Conservation (phyloP, 441 rosid genomes). For the Gossypium trilobum region DNA sequence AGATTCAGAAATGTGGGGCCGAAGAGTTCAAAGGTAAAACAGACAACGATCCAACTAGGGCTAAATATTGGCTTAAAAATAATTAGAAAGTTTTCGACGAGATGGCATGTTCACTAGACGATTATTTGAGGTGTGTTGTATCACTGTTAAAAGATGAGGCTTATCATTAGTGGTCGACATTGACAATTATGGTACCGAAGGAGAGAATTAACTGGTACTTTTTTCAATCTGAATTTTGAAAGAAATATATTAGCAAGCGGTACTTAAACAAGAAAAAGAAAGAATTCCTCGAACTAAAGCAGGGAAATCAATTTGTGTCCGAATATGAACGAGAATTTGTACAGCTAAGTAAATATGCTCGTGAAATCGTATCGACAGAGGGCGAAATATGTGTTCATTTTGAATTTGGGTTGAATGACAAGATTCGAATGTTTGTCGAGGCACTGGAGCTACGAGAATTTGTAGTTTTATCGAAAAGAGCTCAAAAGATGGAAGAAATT, state of each 20-base stretch:
- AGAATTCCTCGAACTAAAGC: neutral
- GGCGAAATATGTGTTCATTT: neutral
- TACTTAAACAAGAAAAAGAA: no score
- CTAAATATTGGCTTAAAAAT: neutral
- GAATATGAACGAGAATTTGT: neutral
- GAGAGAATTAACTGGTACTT: neutral
- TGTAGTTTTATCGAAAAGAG: no score
- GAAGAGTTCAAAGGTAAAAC: neutral
- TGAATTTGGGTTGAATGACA: neutral
- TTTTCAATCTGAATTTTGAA: no score
- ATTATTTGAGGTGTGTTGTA: neutral
- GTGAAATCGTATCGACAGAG: no score
- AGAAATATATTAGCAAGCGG: neutral
- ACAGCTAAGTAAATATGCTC: neutral
- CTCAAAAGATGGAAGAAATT: no score
- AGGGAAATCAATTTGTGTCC: neutral
- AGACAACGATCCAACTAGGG: neutral
- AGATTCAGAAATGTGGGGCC: neutral
- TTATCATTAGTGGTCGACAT: neutral
- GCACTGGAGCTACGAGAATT: neutral
- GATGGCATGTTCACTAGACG: neutral
- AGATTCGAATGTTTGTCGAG: neutral
- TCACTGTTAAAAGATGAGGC: neutral
- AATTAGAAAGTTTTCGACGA: no score
- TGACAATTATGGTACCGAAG: neutral